Base-by-base conservation (phyloP, 345 rosid species). In the Ceriops tagal region DNA sequence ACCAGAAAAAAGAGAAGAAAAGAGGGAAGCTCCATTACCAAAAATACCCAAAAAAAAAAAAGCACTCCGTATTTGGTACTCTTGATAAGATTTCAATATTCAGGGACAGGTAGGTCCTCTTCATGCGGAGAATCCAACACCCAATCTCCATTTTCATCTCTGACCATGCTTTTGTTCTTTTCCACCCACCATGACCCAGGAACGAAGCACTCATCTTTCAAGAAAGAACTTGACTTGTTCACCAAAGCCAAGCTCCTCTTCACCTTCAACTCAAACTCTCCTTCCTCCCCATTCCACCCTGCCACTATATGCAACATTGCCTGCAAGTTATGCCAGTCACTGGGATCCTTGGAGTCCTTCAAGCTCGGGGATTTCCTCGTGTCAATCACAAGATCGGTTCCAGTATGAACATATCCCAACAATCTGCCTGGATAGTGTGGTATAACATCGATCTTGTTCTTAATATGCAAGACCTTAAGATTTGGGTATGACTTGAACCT, bases 321-420 rank as follows among this genome's bases (percentile, higher is more conserved):
- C 91, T 91, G 87, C 82, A 93, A 82, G 74, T 91, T 91, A 67
- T 93, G 98, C 97, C 98, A 91, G 24, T 91, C 93, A 30, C 98
- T 75, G 0, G 92, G 87, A 59, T 84, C 84, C 83, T 67, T 83
- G 20, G 98, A 91, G 7, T 82, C 87, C 74, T 82, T 89, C 70
- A 93, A 74, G 75, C 59, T 62, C 5, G 90, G 85, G 5, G 96
- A 91, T 72, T 86, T 91, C 79, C 89, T 77, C 0, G 92, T 89
- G 53, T 91, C 92, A 30, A 93, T 93, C 62, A 76, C 87, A 20
- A 86, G 80, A 74, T 89, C 83, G 1, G 32, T 73, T 32, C 89
- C 89, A 0, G 77, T 68, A 31, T 81, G 55, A 8, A 34, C 83
- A 64, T 89, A 93, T 61, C 96, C 92, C 67, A 89, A 55, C 9